phyloP scores from a whole-genome alignment of 352 stramenopile species.

The Phytophthora idaei region DNA sequence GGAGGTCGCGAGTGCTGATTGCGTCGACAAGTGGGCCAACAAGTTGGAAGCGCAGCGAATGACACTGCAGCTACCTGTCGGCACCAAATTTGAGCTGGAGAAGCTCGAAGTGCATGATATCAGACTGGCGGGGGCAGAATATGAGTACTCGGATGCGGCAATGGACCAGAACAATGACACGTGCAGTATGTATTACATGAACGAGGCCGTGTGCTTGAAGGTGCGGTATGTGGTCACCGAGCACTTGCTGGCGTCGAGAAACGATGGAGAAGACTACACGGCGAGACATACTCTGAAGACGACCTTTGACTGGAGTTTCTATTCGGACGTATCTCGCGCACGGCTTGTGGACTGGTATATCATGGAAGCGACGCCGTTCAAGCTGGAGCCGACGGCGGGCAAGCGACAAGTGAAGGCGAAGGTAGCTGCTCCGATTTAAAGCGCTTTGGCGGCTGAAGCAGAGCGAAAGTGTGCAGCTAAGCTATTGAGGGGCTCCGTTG shows the following conservation, averaged over 20 bases:
- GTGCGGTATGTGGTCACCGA: conserved; percentile 46
- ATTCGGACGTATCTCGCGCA: conserved; percentile 46
- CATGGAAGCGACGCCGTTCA: conserved; percentile 40
- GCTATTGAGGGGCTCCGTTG: no score
- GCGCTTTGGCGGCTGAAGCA: neutral
- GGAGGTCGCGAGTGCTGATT: conserved; percentile 30
- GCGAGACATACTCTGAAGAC: conserved; percentile 34
- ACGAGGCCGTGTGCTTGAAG: conserved; percentile 46
- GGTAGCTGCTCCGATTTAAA: conserved; percentile 14
- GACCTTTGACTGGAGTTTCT: conserved; percentile 51
- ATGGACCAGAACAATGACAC: conserved; percentile 31
- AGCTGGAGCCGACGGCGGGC: conserved; percentile 14
- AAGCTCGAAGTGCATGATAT: conserved; percentile 37
- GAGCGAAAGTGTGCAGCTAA: neutral
- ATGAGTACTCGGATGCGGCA: conserved; percentile 35
- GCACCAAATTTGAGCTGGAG: conserved; percentile 32
- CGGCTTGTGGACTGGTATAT: conserved; percentile 49
- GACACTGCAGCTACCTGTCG: conserved; percentile 21
- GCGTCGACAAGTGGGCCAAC: conserved; percentile 30
- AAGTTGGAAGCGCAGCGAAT: conserved; percentile 28
- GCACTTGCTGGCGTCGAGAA: conserved; percentile 25
- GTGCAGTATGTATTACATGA: conserved; percentile 45
- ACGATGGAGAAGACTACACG: conserved; percentile 9
- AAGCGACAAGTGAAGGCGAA: conserved; percentile 9
- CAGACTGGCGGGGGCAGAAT: conserved; percentile 38